phyloP scores from a whole-genome alignment of 108 stramenopile genomes.

The Cylindrotheca fusiformis region DNA sequence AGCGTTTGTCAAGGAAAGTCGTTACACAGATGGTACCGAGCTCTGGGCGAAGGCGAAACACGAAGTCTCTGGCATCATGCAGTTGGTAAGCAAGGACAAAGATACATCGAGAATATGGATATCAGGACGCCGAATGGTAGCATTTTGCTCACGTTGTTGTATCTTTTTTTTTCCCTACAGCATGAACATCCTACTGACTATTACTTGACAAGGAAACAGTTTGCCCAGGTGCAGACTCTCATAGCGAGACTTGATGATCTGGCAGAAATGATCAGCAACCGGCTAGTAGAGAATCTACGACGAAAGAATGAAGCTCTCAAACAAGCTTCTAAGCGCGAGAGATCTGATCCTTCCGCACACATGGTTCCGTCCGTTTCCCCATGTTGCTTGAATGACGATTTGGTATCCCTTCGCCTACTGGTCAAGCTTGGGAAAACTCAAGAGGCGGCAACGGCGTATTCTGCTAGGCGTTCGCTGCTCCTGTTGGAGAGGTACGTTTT shows the following conservation, averaged over 20 bases:
- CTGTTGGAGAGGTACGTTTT: constrained; percentile 74
- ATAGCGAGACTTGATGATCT: constrained; percentile 47
- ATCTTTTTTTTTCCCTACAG: constrained; percentile 17
- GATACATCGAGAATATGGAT: constrained; percentile 1
- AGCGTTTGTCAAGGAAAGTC: constrained; percentile 78
- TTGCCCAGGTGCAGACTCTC: constrained; percentile 39
- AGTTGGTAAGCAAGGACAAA: constrained; percentile 27
- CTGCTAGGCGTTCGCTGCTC: constrained; percentile 67
- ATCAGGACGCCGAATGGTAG: neutral
- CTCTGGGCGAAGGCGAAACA: constrained; percentile 70
- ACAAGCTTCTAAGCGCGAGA: constrained; percentile 72
- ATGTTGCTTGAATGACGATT: constrained; percentile 73
- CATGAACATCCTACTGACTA: constrained; percentile 42
- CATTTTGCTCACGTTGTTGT: constrained; percentile 5
- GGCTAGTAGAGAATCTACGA: constrained; percentile 71
- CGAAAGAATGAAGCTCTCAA: constrained; percentile 85
- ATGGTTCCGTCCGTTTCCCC: constrained; percentile 72
- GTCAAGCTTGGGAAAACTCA: constrained; percentile 76
- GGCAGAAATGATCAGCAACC: constrained; percentile 60
- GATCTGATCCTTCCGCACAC: constrained; percentile 62
- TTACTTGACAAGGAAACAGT: constrained; percentile 61
- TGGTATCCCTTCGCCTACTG: constrained; percentile 62
- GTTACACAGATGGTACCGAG: constrained; percentile 81
- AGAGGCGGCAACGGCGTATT: constrained; percentile 80
- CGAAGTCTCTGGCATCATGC: constrained; percentile 62